Evolutionary conservation across 2,329 filamentous ascomycete species (phyloP).

Genomic region (Penicillium sp.): DNA sequence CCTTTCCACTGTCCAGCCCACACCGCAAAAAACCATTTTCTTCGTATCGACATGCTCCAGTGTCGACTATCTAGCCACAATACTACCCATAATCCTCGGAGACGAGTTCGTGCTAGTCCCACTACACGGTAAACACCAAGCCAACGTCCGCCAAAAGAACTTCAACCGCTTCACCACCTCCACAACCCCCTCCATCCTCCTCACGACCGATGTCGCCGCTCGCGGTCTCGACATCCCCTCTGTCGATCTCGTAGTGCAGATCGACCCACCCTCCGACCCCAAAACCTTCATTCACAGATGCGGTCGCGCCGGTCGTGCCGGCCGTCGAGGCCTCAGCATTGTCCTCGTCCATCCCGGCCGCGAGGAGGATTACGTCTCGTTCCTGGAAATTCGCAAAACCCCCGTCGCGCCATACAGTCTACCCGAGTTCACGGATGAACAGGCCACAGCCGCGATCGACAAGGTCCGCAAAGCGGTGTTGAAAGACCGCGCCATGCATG

Average conservation of each 20-base stretch:
- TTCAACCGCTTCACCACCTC: conserved; percentile 76
- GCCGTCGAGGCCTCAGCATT: conserved; percentile 73
- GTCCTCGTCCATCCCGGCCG: conserved; percentile 79
- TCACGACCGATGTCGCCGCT: conserved; percentile 91
- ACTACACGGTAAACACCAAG: conserved; percentile 86
- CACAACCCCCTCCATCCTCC: conserved; percentile 71
- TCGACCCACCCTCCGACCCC: conserved; percentile 81
- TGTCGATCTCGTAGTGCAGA: conserved; percentile 85
- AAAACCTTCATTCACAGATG: conserved; percentile 74
- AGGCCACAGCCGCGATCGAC: conserved; percentile 58
- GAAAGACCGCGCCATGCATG: conserved; percentile 67
- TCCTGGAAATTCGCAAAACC: conserved; percentile 82
- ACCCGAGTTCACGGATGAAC: conserved; percentile 57
- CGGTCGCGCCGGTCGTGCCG: conserved; percentile 62
- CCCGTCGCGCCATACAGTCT: conserved; percentile 66
- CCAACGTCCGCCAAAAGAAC: conserved; percentile 84
- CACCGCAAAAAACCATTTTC: conserved; percentile 80
- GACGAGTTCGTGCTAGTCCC: conserved; percentile 68
- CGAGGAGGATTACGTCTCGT: conserved; percentile 87
- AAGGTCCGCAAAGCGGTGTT: conserved; percentile 59
- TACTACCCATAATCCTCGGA: conserved; percentile 72
- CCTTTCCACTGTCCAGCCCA: conserved; percentile 65
- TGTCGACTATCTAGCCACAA: conserved; percentile 87
- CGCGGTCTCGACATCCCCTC: conserved; percentile 88
- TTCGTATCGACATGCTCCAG: conserved; percentile 93